Evolutionary conservation across 2,329 filamentous ascomycete species (phyloP).

Genomic region (Lasiodiplodia sp.): DNA sequence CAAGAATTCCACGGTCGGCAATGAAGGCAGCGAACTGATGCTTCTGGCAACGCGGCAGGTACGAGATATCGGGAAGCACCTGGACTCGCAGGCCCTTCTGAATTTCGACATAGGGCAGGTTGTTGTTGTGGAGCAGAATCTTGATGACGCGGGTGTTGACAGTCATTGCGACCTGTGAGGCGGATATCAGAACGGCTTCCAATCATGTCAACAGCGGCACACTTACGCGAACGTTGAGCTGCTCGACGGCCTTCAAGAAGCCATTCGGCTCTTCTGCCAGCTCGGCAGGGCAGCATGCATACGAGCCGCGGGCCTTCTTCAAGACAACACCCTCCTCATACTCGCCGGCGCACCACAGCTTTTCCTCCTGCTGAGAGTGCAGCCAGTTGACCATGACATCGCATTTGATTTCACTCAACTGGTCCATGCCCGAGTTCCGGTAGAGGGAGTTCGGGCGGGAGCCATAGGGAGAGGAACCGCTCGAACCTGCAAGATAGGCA

Average conservation of each 20-base stretch:
- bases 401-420: slow-evolving; percentile 62
- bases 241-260: slow-evolving; percentile 58
- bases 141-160: slow-evolving; percentile 71
- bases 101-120: slow-evolving; percentile 65
- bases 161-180: slow-evolving; percentile 69
- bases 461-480: slow-evolving; percentile 25
- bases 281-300: slow-evolving; percentile 59
- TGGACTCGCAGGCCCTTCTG: slow-evolving; percentile 66
- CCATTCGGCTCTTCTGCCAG: slow-evolving; percentile 55
- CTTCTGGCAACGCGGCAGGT: slow-evolving; percentile 67
- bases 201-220: slow-evolving; percentile 34
- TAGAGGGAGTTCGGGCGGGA: slow-evolving; percentile 43
- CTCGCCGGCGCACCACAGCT: slow-evolving; percentile 57
- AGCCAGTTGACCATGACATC: slow-evolving; percentile 71
- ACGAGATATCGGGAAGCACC: slow-evolving; percentile 64
- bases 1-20: slow-evolving; percentile 63
- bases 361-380: slow-evolving; percentile 67
- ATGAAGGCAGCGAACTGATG: slow-evolving; percentile 73
- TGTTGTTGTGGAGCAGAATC: slow-evolving; percentile 62
- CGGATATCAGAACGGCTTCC: slow-evolving; percentile 27
- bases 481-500: slow-evolving; percentile 15
- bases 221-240: slow-evolving; percentile 62
- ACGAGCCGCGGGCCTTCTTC: slow-evolving; percentile 60
- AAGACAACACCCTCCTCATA: slow-evolving; percentile 63
- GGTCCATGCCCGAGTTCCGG: slow-evolving; percentile 51